These are phyloP conservation scores for Oryza meyeriana DNA, from an alignment of 176 grass and related monocot species.

Conservation along the genomic window DNA sequence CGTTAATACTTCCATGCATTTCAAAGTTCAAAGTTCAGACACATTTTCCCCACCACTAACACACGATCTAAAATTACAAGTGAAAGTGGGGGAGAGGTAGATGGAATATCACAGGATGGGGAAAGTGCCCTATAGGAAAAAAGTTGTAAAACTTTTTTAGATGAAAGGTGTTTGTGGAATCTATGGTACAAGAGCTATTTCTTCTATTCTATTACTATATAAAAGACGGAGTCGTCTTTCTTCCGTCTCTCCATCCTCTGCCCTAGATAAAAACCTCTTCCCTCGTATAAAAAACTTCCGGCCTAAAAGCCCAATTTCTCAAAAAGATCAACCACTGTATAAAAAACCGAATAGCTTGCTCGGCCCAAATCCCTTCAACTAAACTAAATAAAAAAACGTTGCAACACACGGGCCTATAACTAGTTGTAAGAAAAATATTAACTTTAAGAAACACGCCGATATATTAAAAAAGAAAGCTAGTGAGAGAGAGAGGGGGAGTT, in stretches of 20 bases:
- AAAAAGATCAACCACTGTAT: too few species aligned
- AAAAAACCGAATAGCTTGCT: too few species aligned
- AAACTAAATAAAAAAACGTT: too few species aligned
- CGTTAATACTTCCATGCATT: background rate
- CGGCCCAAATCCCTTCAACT: too few species aligned
- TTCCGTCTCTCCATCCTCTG: too few species aligned
- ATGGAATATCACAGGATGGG: background rate
- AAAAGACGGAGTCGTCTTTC: too few species aligned
- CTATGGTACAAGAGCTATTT: background rate
- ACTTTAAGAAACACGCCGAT: background rate
- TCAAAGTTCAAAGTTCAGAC: background rate
- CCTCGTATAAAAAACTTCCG: too few species aligned
- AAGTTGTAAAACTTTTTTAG: background rate
- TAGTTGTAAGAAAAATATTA: background rate
- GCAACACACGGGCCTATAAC: too few species aligned
- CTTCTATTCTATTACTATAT: too few species aligned
- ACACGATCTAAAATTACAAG: background rate
- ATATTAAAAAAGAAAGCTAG: background rate
- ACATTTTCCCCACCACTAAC: background rate
- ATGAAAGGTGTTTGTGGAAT: background rate
- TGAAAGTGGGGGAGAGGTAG: background rate
- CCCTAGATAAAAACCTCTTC: too few species aligned
- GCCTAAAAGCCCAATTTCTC: too few species aligned
- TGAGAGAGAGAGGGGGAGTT: background rate
- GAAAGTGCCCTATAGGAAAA: background rate